Conservation (phyloP, 2,329 filamentous ascomycete species). For the Verticillium albo-atrum region DNA sequence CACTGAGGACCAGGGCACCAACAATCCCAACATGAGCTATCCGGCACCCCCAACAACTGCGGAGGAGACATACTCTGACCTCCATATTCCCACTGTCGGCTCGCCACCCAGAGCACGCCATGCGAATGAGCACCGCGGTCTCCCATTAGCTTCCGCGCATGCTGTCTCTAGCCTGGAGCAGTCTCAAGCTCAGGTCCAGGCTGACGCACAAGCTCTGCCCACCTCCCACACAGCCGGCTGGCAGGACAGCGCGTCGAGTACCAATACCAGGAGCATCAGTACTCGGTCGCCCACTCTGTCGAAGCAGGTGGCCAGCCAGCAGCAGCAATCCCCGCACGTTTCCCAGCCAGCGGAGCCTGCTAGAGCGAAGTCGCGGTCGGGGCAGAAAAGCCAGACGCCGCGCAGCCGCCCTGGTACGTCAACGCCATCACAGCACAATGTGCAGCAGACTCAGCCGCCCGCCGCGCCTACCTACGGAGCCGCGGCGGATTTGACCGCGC, state of each 20-base stretch:
- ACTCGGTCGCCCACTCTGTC: background rate
- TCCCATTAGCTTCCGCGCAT: background rate
- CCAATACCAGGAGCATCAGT: background rate
- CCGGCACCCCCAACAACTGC: slow-evolving; percentile 1
- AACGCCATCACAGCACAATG: slow-evolving; percentile 15
- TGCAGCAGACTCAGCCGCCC: slow-evolving; percentile 28
- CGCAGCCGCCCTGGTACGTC: slow-evolving; percentile 15
- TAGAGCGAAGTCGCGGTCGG: slow-evolving; percentile 27
- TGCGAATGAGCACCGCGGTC: background rate
- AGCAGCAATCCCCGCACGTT: background rate
- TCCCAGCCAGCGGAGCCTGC: slow-evolving; percentile 6
- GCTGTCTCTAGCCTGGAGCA: background rate
- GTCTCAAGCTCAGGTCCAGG: background rate
- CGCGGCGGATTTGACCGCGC: slow-evolving; percentile 13
- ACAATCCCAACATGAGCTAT: slow-evolving; percentile 1
- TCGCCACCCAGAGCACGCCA: background rate
- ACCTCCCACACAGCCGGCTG: background rate
- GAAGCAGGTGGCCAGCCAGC: background rate
- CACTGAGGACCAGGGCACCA: slow-evolving; percentile 1
- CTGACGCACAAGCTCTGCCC: background rate
- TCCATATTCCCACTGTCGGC: background rate
- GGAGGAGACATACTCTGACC: background rate
- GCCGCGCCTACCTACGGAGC: slow-evolving; percentile 4
- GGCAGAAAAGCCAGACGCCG: slow-evolving; percentile 27
- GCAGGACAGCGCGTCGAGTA: background rate